These are phyloP conservation scores for Starmerella sirachaensis DNA, from an alignment of 805 yeast genomes.

Conservation along the genomic window DNA sequence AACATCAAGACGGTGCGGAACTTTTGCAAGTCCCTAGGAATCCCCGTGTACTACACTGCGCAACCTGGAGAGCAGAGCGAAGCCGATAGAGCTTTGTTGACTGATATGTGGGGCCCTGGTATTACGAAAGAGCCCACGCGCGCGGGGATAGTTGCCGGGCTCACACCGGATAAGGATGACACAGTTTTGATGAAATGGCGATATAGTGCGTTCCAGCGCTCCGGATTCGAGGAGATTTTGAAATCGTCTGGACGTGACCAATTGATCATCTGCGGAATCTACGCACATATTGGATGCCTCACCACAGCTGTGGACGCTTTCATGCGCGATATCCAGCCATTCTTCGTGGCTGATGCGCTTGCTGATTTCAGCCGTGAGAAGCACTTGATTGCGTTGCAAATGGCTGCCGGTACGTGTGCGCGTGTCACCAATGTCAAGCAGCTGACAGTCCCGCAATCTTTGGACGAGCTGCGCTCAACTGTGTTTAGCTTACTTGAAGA, in stretches of 20 bases:
- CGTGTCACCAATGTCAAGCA: conserved; percentile 1
- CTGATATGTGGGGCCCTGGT: conserved; percentile 16
- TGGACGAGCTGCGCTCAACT: conserved; percentile 6
- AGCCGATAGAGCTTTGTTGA: conserved; percentile 14
- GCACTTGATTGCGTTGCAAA: conserved; percentile 10
- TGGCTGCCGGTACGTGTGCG: conserved; percentile 6
- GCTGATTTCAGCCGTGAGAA: conserved; percentile 12
- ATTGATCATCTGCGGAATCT: conserved; percentile 15
- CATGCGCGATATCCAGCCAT: conserved; percentile 16
- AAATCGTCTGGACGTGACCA: conserved; percentile 11
- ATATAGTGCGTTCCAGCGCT: conserved; percentile 14
- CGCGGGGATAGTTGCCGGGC: conserved; percentile 1
- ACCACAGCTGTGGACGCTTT: conserved; percentile 17
- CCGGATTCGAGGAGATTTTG: conserved; percentile 5
- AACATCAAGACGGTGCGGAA: conserved; percentile 4
- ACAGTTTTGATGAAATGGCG: conserved; percentile 12
- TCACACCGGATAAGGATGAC: conserved; percentile 12
- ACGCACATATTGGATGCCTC: conserved; percentile 18
- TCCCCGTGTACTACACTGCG: conserved; percentile 18
- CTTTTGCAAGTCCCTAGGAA: conserved; percentile 10
- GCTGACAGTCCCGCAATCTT: conserved; percentile 4
- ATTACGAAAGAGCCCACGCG: conserved; percentile 9
- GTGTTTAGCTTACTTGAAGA: conserved; percentile 5
- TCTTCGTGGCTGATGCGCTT: conserved; percentile 13
- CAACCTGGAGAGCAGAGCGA: conserved; percentile 13